Base-by-base conservation (phyloP, 371 early-diverging fungal species). In the Actinomortierella ambigua region DNA sequence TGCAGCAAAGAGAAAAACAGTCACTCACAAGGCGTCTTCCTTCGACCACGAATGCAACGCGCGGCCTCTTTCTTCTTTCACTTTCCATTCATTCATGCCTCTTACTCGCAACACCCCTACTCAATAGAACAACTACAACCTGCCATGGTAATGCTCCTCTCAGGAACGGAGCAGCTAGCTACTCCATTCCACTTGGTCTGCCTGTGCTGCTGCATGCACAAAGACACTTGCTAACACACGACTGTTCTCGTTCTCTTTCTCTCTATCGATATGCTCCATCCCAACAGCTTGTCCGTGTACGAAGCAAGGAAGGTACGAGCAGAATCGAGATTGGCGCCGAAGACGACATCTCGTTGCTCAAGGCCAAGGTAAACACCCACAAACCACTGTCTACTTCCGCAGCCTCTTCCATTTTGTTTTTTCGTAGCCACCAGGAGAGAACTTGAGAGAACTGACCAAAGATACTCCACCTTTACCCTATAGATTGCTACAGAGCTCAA, bases 261-360 rank as follows among this genome's bases (percentile, higher is more conserved):
- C 34, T 34, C 34, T 34, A 34, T 11, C 34, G 4, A 17, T 48
- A 7, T 40, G 23, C 43, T 34, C 20, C 43, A 41, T 61, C 23
- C 6, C 2, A 14, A 20, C 48, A 88, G 88, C 77, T 94, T 61
- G 84, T 96, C 50, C 90, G 96, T 59, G 79, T 95, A 56, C 87
- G 95, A 52, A 86, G 93, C 41, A 90, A 90, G 53, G 90, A 90
- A 39, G 95, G 94, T 55, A 94, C 92, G 82, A 69, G 78, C 73
- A 86, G 96, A 41, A 71, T 96, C 22, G 87, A 91, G 50, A 83
- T 89, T 43, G 87, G 88, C 40, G 78, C 86, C 1, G 65, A 55
- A 18, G 88, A 86, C 28, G 85, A 81, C 26, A 77, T 88, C 52
- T 63, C 55, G 8, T 59, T 79, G n/a, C 76, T 92, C 20, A 79